These are phyloP conservation scores for Candida sp. DNA, from an alignment of 1,139 yeast genomes.

Conservation along the genomic window DNA sequence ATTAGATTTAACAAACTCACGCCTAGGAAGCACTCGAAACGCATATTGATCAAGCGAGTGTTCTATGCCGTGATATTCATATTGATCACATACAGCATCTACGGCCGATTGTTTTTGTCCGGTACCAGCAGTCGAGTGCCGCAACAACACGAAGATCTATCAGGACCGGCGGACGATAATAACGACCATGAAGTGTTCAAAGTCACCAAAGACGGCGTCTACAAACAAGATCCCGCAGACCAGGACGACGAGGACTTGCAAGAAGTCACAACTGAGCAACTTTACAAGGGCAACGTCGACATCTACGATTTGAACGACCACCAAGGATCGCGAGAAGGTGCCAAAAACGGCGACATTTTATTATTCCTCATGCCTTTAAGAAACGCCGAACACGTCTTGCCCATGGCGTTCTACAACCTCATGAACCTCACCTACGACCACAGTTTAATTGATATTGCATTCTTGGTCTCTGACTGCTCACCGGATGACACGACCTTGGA, in stretches of 20 bases:
- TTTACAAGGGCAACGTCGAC: slow-evolving; percentile 47
- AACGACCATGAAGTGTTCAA: slow-evolving; percentile 30
- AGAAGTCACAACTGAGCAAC: slow-evolving; percentile 19
- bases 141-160: neutral
- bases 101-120: slow-evolving; percentile 8
- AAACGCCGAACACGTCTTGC: slow-evolving; percentile 81
- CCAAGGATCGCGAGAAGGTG: slow-evolving; percentile 59
- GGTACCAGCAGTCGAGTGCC: neutral
- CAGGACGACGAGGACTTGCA: slow-evolving; percentile 1
- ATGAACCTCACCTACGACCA: slow-evolving; percentile 90
- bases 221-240: slow-evolving; percentile 11
- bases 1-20: slow-evolving; percentile 14
- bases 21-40: slow-evolving; percentile 16
- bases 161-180: slow-evolving; percentile 3
- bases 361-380: slow-evolving; percentile 78
- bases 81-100: slow-evolving; percentile 14
- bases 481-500: slow-evolving; percentile 76
- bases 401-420: slow-evolving; percentile 82
- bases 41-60: slow-evolving; percentile 13
- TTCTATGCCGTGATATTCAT: slow-evolving; percentile 12
- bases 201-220: slow-evolving; percentile 44
- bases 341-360: slow-evolving; percentile 63
- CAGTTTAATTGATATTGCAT: slow-evolving; percentile 79
- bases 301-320: slow-evolving; percentile 64
- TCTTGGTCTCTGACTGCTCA: slow-evolving; percentile 84